Evolutionary conservation across 2,329 filamentous ascomycete species (phyloP), one percentile per base, ranked within the genome.

Genomic region (Drechslerella stenobrocha): DNA sequence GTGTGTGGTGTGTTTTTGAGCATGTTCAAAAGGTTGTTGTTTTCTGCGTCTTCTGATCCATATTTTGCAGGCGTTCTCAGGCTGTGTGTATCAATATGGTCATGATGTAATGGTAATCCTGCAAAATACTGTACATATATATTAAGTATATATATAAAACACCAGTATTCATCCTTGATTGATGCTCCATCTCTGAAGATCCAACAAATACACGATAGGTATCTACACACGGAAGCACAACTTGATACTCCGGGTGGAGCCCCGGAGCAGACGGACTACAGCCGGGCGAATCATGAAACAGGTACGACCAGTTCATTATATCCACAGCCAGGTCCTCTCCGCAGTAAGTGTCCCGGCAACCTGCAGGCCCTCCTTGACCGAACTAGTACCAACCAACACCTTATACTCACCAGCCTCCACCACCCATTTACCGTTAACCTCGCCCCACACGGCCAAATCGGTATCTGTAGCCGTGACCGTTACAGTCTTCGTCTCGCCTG

Each of bases 11-110:
- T 46, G 13, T 45, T 30, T 37, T n/a, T 20, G 18, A 18, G 15
- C 15, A 18, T 18, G 13, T 18, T 42, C 9, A 18, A 42, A 42
- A 18, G 13, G 24, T 58, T 44, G 40, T 32, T 44, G 5, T 46
- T 47, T 52, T 34, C 40, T 52, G 20, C n/a, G 52, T 34, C 20
- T 32, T 34, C 24, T 28, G 44, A 24, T 28, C 56, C 58, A 59
- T 66, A 60, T 37, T 20, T 28, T 55, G 48, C 37, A 35, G 63
- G 63, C 63, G 63, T 67, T 67, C 34, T n/a, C n/a, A n/a, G n/a
- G n/a, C n/a, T 28, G 55, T 67, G 63, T 67, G 60, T 59, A 67
- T 51, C 60, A 67, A 58, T 60, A 37, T 46, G 44, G 50, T 48
- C 63, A 67, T 45, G 63, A 52, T 47, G 35, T 59, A 52, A 53